phyloP scores from a whole-genome alignment of 768 basidiomycete species.

The Serendipita indica region DNA sequence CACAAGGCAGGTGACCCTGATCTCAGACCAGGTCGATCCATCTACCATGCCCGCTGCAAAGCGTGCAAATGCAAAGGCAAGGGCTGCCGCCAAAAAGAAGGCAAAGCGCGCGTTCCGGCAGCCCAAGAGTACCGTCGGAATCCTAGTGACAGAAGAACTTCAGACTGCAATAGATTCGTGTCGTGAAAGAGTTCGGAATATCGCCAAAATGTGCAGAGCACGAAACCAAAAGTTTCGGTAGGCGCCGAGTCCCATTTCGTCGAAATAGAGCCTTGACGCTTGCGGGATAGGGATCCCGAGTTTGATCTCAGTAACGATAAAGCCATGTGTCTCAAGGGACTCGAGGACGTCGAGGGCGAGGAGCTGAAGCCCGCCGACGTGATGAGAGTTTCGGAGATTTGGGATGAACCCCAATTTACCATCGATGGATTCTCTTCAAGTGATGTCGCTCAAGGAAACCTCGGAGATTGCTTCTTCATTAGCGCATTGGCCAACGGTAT shows the following conservation, averaged over 20 bases:
- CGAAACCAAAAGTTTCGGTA: constrained; percentile 40
- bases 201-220: constrained; percentile 31
- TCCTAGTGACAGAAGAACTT: constrained; percentile 33
- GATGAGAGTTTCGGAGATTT: constrained; percentile 36
- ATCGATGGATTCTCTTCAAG: constrained; percentile 30
- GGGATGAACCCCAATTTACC: constrained; percentile 37
- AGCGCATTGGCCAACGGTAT: constrained; percentile 31
- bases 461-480: constrained; percentile 44
- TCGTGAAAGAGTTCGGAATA: constrained; percentile 30
- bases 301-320: constrained; percentile 37
- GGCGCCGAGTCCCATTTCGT: constrained; percentile 14
- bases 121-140: constrained; percentile 21
- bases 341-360: constrained; percentile 18
- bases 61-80: neutral
- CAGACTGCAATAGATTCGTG: constrained; percentile 34
- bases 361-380: constrained; percentile 27
- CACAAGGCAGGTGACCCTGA: too few species aligned
- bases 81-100: neutral
- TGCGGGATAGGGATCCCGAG: constrained; percentile 34
- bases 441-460: constrained; percentile 33
- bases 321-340: constrained; percentile 28
- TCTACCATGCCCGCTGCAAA: neutral
- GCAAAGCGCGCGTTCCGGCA: constrained; percentile 1
- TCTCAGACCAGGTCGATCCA: neutral
- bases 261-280: neutral